Base-by-base conservation (phyloP, 2,329 filamentous ascomycete genomes). In the Alternaria ventricosa region DNA sequence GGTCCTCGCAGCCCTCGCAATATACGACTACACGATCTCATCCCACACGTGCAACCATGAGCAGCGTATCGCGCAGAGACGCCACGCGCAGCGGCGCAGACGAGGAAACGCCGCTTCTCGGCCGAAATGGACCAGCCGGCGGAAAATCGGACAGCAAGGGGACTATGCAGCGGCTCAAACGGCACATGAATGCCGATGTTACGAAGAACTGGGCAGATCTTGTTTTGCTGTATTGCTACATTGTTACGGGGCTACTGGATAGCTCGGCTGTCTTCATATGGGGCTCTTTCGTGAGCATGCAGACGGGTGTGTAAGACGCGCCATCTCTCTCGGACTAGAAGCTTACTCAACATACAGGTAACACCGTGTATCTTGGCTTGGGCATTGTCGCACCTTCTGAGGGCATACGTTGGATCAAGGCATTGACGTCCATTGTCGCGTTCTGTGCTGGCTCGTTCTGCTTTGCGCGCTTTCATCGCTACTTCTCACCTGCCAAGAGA, bases 231-330 rank as follows among this genome's bases (percentile, higher is more conserved):
- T 81, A 88, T 27, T 93, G 90, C 80, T 94, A 94, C 76, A 81
- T 92, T 67, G 90, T 94, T 75, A 94, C 92, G 0, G 92, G 92
- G 5, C 82, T 95, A 11, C 85, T 93, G 8, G 92, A 95, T 79
- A 92, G 90, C 79, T 89, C 90, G 3, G 89, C 91, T 3, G 90
- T 92, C 50, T 90, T 89, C 61, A 90, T 91, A 45, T 94, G 91
- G 89, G 90, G 91, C 12, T 90, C 90, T 3, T 95, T 95, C 71
- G 91, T 93, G 44, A 92, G 89, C 71, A 94, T 94, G 92, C 92
- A 94, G 75, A 94, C 92, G 30, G 91, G 91, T 87, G 73, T 67
- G 82, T 79, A 50, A 67, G 50, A 33, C 1, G 20, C 18, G 15
- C 10, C 22, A 49, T 30, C 22, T 59, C 41, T 53, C 9, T n/a